Percentiles rank a stretch among this genome's conserved stretches.
Conservation (phyloP, 2,329 filamentous ascomycete species). For the Botrytis cinerea region DNA sequence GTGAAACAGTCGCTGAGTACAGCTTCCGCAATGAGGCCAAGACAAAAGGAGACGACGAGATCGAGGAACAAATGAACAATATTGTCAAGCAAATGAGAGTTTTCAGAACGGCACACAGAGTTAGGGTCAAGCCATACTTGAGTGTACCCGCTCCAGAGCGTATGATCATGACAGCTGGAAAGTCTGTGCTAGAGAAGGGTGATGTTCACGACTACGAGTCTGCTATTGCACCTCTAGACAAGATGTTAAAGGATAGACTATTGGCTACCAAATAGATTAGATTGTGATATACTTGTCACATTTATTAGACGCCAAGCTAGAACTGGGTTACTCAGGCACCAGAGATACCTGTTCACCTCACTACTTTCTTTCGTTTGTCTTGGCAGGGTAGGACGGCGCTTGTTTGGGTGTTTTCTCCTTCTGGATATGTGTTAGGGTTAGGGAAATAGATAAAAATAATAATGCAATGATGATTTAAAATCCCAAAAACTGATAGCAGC, state of each 20-base stretch:
- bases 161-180: conserved; percentile 44
- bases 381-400: not conserved
- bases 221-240: conserved; percentile 21
- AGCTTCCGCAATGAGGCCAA: conserved; percentile 17
- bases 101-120: conserved; percentile 42
- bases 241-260: conserved; percentile 18
- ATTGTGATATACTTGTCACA: not conserved
- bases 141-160: conserved; percentile 41
- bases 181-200: conserved; percentile 27
- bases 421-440: not conserved
- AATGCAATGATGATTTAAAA: not conserved
- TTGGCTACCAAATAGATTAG: conserved; percentile 17
- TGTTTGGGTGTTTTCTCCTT: not conserved
- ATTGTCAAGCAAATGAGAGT: conserved; percentile 42
- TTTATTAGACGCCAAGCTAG: not conserved
- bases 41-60: conserved; percentile 31
- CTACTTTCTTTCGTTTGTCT: not conserved
- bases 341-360: not conserved
- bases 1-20: conserved; percentile 12
- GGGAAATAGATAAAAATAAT: not conserved
- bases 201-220: conserved; percentile 17
- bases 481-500: not conserved
- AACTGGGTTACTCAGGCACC: not conserved
- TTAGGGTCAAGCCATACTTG: conserved; percentile 40
- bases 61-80: conserved; percentile 36